phyloP scores from a whole-genome alignment of 1,284 basidiomycete genomes.

The Heterobasidion irregulare region DNA sequence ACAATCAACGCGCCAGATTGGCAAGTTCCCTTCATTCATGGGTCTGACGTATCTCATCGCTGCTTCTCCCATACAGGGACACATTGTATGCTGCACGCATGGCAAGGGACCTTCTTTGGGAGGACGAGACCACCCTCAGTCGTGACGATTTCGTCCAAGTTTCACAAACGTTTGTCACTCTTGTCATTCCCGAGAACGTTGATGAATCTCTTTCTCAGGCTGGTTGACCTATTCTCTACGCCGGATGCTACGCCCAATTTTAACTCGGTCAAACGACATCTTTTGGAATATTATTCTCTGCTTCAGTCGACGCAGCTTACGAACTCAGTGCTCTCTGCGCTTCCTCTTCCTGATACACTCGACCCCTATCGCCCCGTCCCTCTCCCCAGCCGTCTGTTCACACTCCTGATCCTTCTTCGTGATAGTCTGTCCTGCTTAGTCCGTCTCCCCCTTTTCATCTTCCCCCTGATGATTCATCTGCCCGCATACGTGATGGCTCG shows the following conservation, averaged over 20 bases:
- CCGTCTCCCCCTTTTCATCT: constrained; percentile 79
- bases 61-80: constrained; percentile 46
- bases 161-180: constrained; percentile 72
- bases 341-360: constrained; percentile 72
- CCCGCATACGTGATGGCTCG: constrained; percentile 80
- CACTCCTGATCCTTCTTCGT: constrained; percentile 69
- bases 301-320: constrained; percentile 76
- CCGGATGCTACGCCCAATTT: constrained; percentile 54
- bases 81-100: constrained; percentile 80
- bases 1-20: constrained; percentile 94
- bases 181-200: constrained; percentile 2
- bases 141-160: constrained; percentile 75
- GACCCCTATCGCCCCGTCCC: constrained; percentile 69
- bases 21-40: constrained; percentile 33
- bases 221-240: constrained; percentile 80
- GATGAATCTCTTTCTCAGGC: constrained; percentile 25
- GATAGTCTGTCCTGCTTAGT: constrained; percentile 66
- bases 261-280: constrained; percentile 52
- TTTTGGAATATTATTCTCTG: constrained; percentile 84
- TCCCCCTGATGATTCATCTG: constrained; percentile 76
- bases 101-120: constrained; percentile 87
- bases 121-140: constrained; percentile 62
- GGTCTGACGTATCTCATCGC: background rate
- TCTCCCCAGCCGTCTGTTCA: constrained; percentile 74
- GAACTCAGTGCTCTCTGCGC: constrained; percentile 72